Percentiles rank a stretch among this genome's conserved stretches.
Evolutionary conservation across 768 basidiomycete species (phyloP).

Genomic region (Sistotremastrum niveocremeum): DNA sequence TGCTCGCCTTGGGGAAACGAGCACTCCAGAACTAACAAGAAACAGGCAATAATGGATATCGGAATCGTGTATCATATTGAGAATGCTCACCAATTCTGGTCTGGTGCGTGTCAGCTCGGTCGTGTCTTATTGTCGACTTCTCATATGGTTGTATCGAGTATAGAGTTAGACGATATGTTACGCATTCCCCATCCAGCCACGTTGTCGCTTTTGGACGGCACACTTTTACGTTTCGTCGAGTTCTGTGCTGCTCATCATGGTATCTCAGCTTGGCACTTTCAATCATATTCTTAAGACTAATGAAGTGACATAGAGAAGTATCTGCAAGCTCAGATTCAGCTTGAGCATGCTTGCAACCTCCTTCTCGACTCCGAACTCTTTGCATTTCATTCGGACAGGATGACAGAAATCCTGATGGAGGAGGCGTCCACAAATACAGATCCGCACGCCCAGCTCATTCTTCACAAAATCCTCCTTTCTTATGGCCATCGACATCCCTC

Average conservation of each 20-base stretch:
- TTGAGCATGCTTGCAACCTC: slow-evolving; percentile 69
- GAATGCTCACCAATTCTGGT: slow-evolving; percentile 82
- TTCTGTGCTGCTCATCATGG: slow-evolving; percentile 83
- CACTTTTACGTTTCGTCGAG: slow-evolving; percentile 60
- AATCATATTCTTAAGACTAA: not conserved
- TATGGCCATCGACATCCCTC: slow-evolving; percentile 56
- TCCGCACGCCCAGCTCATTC: slow-evolving; percentile 70
- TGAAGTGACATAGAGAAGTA: slow-evolving; percentile 51
- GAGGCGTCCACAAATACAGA: slow-evolving; percentile 64
- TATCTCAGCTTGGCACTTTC: slow-evolving; percentile 15
- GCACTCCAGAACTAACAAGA: no score
- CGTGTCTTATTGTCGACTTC: slow-evolving; percentile 5
- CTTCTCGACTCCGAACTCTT: slow-evolving; percentile 82
- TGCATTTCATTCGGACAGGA: slow-evolving; percentile 80
- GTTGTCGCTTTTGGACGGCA: slow-evolving; percentile 63
- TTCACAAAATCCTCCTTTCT: slow-evolving; percentile 62
- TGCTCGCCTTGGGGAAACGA: no score
- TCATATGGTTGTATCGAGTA: slow-evolving; percentile 2
- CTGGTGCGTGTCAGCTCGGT: slow-evolving; percentile 38
- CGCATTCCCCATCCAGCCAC: slow-evolving; percentile 49
- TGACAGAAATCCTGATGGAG: slow-evolving; percentile 67
- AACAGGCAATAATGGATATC: slow-evolving; percentile 26
- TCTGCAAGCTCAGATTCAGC: slow-evolving; percentile 67
- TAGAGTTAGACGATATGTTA: slow-evolving; percentile 83
- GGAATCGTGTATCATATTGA: slow-evolving; percentile 75